phyloP scores from a whole-genome alignment of 768 basidiomycete genomes.

The Postia placenta region DNA sequence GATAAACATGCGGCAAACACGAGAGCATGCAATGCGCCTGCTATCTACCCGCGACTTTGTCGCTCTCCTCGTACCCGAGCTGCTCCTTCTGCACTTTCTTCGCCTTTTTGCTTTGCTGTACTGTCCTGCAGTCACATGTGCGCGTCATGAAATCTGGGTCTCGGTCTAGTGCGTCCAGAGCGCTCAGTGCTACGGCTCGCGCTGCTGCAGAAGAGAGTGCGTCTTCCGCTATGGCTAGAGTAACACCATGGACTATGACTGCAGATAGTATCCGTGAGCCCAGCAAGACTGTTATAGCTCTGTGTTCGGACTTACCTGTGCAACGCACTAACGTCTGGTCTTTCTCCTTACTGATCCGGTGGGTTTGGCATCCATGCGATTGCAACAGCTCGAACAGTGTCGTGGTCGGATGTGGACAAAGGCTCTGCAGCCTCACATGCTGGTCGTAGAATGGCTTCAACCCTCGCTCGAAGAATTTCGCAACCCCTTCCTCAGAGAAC shows the following conservation, averaged over 20 bases:
- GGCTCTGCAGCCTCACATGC: slow-evolving; percentile 65
- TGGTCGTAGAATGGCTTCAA: slow-evolving; percentile 76
- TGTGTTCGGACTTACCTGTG: slow-evolving; percentile 48
- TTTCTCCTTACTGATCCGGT: slow-evolving; percentile 50
- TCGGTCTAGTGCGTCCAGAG: slow-evolving; percentile 62
- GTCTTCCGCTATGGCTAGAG: slow-evolving; percentile 55
- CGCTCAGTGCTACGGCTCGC: slow-evolving; percentile 54
- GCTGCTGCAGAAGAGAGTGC: slow-evolving; percentile 46
- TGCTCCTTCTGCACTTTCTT: slow-evolving; percentile 26
- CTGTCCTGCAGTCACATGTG: slow-evolving; percentile 60
- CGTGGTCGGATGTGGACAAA: slow-evolving; percentile 75
- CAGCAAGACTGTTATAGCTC: too few relatives aligned
- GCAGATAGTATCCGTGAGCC: not conserved
- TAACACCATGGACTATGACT: slow-evolving; percentile 67
- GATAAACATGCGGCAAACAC: not conserved
- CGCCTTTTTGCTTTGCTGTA: slow-evolving; percentile 27
- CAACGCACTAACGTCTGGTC: slow-evolving; percentile 35
- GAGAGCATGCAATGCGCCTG: not conserved
- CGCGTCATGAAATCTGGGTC: slow-evolving; percentile 56
- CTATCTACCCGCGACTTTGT: not conserved
- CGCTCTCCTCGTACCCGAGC: slow-evolving; percentile 2
- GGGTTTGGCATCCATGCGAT: slow-evolving; percentile 62
- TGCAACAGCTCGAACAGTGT: slow-evolving; percentile 69
- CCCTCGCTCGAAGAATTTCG: slow-evolving; percentile 59
- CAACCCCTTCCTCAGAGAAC: slow-evolving; percentile 54